These are phyloP conservation scores for Toxoplasma gondii DNA, from an alignment of 169 alveolate genomes.

Conservation along the genomic window DNA sequence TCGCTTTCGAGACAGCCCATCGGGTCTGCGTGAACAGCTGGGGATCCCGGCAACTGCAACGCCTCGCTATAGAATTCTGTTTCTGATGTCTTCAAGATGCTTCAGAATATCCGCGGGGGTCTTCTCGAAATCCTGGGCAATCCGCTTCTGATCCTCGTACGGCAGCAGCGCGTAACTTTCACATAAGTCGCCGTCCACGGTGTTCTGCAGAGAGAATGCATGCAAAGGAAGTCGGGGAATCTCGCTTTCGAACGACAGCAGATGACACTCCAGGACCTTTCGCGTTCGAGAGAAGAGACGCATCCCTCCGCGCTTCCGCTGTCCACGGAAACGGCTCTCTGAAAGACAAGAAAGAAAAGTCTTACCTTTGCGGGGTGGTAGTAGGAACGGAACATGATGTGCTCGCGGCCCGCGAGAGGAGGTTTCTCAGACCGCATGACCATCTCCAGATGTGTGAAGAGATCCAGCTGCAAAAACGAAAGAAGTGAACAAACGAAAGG, in stretches of 20 bases:
- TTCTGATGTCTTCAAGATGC: slow-evolving; percentile 94
- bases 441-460: slow-evolving; percentile 97
- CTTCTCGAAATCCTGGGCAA: slow-evolving; percentile 93
- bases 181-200: slow-evolving; percentile 97
- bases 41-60: background rate
- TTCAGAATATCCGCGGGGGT: slow-evolving; percentile 93
- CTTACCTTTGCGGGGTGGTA: slow-evolving; percentile 84
- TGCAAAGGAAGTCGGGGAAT: background rate
- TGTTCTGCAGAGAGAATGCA: slow-evolving; percentile 66
- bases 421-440: slow-evolving; percentile 94
- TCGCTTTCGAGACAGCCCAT: too few relatives aligned
- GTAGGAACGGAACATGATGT: slow-evolving; percentile 84
- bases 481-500: too few relatives aligned
- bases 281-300: too few relatives aligned
- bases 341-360: too few relatives aligned
- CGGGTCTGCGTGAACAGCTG: too few relatives aligned
- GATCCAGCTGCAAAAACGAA: slow-evolving; percentile 81
- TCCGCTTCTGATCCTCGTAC: slow-evolving; percentile 84
- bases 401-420: slow-evolving; percentile 93
- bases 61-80: slow-evolving; percentile 84
- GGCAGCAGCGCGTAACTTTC: slow-evolving; percentile 88
- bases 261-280: too few relatives aligned
- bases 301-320: too few relatives aligned
- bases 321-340: too few relatives aligned
- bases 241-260: background rate